Evolutionary conservation across 768 basidiomycete species (phyloP).

Genomic region (Thelephora aurantiotincta): DNA sequence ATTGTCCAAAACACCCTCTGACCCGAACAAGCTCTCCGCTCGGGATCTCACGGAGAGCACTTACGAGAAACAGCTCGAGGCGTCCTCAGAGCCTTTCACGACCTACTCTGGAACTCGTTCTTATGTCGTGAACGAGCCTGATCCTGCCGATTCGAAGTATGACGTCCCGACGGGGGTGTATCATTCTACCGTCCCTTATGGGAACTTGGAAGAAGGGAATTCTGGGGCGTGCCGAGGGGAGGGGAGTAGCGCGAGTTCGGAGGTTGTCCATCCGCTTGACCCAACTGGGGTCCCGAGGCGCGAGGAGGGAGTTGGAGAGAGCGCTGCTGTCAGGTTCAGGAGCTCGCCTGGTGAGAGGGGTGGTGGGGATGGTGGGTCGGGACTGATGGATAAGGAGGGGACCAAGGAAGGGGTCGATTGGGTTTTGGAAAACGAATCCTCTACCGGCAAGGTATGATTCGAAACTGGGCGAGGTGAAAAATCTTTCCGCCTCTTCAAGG

Average conservation of each 20-base stretch:
- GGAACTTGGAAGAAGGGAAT: constrained; percentile 26
- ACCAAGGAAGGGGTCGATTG: constrained; percentile 22
- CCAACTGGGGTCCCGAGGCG: constrained; percentile 26
- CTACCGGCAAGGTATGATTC: constrained; percentile 28
- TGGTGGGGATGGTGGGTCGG: constrained; percentile 28
- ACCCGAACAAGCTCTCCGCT: no score
- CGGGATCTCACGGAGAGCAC: constrained; percentile 10
- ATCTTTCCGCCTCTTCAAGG: constrained; percentile 22
- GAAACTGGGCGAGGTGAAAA: constrained; percentile 29
- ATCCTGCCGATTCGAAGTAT: constrained; percentile 45
- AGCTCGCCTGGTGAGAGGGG: constrained; percentile 28
- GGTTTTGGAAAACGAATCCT: constrained; percentile 31
- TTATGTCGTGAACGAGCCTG: constrained; percentile 64
- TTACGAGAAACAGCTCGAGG: constrained; percentile 53
- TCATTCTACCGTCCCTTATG: constrained; percentile 23
- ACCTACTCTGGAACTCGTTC: constrained; percentile 36
- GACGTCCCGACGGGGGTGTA: constrained; percentile 58
- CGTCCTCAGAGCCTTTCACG: constrained; percentile 31
- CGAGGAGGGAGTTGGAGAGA: constrained; percentile 31
- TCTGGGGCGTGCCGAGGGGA: constrained; percentile 23
- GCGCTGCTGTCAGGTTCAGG: constrained; percentile 27
- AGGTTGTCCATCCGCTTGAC: constrained; percentile 28
- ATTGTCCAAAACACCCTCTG: no score
- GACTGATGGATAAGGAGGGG: constrained; percentile 27
- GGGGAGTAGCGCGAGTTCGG: constrained; percentile 23